Evolutionary conservation across 768 basidiomycete species (phyloP), one percentile per base, ranked within the genome.

Genomic region (Lentinula raphanica): DNA sequence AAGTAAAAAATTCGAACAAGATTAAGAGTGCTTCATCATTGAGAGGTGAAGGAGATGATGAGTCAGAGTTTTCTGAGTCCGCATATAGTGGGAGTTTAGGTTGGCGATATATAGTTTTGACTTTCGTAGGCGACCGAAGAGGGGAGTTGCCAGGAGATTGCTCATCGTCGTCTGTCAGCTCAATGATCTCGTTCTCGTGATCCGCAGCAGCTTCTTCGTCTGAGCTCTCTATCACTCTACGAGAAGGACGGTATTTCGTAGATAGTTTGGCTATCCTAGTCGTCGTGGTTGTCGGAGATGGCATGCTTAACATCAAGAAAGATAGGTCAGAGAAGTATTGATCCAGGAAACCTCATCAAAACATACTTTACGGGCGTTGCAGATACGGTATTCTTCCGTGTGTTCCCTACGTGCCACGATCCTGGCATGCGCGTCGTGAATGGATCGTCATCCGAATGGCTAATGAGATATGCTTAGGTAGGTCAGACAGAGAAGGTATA

Each of bases 161-260:
- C 42, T 48, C 0, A 59, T 44, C 44, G 44, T 58, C 58, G 59
- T 64, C 56, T 64, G 55, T 32, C 65, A 63, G 55, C 63, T 69
- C 17, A 66, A 67, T 50, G 64, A 62, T 46, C n/a, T 62, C 58
- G 57, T 48, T 66, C 19, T 60, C 61, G 29, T 71, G 67, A 3
- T 66, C 64, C 7, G 66, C 68, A 4, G 59, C 63, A 32, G 49
- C 57, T 56, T 68, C 69, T 17, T 68, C 69, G 35, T 69, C 71
- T 25, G 76, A 75, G 54, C 70, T 75, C 59, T 72, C 67, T 23
- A 76, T 67, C 28, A 75, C 65, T 48, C 68, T 70, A 21, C 67
- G 72, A 53, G 58, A 54, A 60, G 51, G 49, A 56, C 60, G 38
- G 28, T 57, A 58, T 44, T 65, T 36, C 54, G 54, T 42, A 21